Percentiles rank a stretch among this genome's conserved stretches.
Evolutionary conservation across 108 stramenopile species (phyloP).

Genomic region (Skeletonema marinoi): DNA sequence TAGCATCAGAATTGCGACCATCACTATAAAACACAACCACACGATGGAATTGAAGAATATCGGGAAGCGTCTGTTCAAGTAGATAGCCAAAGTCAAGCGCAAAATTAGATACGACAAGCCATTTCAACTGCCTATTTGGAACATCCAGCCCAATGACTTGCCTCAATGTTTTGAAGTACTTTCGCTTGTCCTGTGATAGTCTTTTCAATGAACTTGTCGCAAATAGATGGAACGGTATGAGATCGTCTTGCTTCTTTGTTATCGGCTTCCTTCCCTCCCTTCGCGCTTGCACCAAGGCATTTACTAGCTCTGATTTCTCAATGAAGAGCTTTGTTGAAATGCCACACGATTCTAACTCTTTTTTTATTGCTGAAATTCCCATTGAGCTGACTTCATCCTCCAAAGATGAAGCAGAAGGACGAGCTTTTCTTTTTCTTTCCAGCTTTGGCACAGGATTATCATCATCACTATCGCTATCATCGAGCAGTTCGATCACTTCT

Average conservation of each 20-base stretch:
- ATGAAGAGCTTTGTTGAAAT: neutral
- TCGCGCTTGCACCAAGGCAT: neutral
- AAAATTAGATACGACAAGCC: constrained; percentile 63
- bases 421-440: constrained; percentile 1
- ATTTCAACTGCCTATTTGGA: constrained; percentile 46
- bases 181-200: neutral
- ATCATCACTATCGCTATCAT: constrained; percentile 3
- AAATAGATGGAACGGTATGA: constrained; percentile 28
- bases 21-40: constrained; percentile 64
- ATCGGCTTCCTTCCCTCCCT: neutral
- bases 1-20: neutral
- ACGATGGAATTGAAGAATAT: constrained; percentile 54
- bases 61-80: constrained; percentile 53
- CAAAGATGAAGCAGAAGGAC: neutral
- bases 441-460: neutral
- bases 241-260: neutral
- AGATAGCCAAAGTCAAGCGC: constrained; percentile 63
- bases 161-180: constrained; percentile 57
- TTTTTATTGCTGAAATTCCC: neutral
- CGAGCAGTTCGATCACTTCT: neutral
- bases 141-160: constrained; percentile 65
- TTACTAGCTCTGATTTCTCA: neutral
- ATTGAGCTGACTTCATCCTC: neutral
- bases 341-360: neutral
- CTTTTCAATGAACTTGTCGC: constrained; percentile 15